These are phyloP conservation scores for Pichia sporocuriosa DNA, from an alignment of 805 yeast genomes.

Conservation along the genomic window DNA sequence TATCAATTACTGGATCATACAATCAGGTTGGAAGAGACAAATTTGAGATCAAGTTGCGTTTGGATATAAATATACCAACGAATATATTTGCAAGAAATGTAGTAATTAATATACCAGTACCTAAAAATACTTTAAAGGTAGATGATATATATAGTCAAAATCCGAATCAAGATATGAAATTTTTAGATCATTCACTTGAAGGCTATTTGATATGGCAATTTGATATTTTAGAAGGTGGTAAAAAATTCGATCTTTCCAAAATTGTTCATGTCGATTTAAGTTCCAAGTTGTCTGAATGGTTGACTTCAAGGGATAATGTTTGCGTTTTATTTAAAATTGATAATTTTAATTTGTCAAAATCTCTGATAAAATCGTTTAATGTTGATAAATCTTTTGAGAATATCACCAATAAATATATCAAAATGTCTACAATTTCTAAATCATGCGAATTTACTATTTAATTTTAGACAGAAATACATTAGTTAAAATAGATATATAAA, in stretches of 20 bases:
- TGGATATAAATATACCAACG: neutral
- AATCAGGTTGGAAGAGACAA: conserved; percentile 3
- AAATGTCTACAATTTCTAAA: neutral
- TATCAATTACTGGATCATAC: neutral
- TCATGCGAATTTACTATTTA: neutral
- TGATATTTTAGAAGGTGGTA: neutral
- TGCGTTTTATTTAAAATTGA: neutral
- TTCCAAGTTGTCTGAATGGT: neutral
- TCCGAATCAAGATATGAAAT: too few relatives aligned
- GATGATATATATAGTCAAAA: neutral
- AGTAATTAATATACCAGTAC: neutral
- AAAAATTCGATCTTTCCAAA: neutral
- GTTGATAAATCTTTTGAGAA: neutral
- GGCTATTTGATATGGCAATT: conserved; percentile 1
- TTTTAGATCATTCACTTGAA: too few relatives aligned
- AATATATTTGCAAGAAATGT: neutral
- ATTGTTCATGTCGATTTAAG: neutral
- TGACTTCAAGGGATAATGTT: neutral
- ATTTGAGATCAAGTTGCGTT: neutral
- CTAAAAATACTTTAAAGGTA: neutral
- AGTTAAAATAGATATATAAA: neutral
- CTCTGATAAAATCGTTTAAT: neutral
- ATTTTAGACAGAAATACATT: neutral
- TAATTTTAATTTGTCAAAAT: neutral
- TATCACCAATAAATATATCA: neutral